Percentiles rank a stretch among this genome's conserved stretches.
Conservation (phyloP, 768 basidiomycete species). For the Tremella mesenterica region DNA sequence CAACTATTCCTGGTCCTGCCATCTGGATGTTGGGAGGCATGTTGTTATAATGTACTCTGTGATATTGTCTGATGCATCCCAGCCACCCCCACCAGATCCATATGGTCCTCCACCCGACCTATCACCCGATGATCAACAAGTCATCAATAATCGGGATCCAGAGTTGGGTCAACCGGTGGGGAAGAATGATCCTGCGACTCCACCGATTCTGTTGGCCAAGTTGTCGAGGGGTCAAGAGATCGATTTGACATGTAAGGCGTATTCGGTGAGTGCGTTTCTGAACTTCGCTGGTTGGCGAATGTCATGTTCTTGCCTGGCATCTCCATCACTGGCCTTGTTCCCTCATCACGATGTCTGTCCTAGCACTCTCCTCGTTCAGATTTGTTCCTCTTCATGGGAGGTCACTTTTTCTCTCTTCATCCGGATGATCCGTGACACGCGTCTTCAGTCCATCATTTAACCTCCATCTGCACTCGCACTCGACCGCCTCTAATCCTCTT, state of each 20-base stretch:
- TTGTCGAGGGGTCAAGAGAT: constrained; percentile 91
- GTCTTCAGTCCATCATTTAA: too few relatives aligned
- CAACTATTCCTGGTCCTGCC: too few relatives aligned
- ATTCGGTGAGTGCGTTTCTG: constrained; percentile 58
- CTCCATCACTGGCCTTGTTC: too few relatives aligned
- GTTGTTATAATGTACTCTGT: not conserved
- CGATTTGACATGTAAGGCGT: constrained; percentile 73
- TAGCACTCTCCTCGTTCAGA: too few relatives aligned
- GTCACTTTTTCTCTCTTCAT: too few relatives aligned
- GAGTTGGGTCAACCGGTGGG: constrained; percentile 76
- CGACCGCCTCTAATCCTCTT: too few relatives aligned
- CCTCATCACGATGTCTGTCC: too few relatives aligned
- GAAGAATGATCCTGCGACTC: constrained; percentile 54
- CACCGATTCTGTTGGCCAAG: constrained; percentile 78
- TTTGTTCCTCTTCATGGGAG: too few relatives aligned
- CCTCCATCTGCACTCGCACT: too few relatives aligned
- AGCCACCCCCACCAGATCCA: constrained; percentile 26
- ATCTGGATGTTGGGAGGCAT: too few relatives aligned
- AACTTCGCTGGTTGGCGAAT: not conserved
- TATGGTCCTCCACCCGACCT: constrained; percentile 31
- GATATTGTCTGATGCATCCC: not conserved
- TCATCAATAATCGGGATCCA: constrained; percentile 60
- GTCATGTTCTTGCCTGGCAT: too few relatives aligned
- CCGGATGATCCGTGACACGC: too few relatives aligned
- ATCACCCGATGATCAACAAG: constrained; percentile 54